Percentiles rank a stretch among this genome's conserved stretches.
These are phyloP conservation scores for Stellera chamaejasme DNA, from an alignment of 345 rosid species.

Conservation along the genomic window DNA sequence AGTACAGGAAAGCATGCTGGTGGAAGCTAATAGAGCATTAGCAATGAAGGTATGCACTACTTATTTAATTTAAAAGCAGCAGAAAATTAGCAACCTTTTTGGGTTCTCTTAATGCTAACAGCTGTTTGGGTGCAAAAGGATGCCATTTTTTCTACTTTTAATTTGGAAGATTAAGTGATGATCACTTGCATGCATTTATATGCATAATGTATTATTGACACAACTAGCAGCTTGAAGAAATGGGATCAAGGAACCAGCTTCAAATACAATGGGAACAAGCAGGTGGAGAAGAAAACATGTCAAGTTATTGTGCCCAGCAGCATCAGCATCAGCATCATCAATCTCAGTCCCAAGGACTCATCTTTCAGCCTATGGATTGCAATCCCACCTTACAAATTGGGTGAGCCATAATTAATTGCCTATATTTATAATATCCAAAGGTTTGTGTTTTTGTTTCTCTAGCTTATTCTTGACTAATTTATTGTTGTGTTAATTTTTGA, in stretches of 20 bases:
- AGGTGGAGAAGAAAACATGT: slow-evolving; percentile 44
- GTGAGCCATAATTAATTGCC: slow-evolving; percentile 22
- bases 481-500: no score
- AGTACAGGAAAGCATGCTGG: slow-evolving; percentile 62
- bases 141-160: no score
- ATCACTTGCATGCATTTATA: no score
- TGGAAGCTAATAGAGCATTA: slow-evolving; percentile 85
- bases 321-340: slow-evolving; percentile 46
- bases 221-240: slow-evolving; percentile 60
- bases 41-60: slow-evolving; percentile 49
- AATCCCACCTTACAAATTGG: slow-evolving; percentile 96
- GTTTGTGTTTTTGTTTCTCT: neutral
- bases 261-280: slow-evolving; percentile 62
- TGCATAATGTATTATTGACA: no score
- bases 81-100: no score
- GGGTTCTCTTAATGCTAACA: no score
- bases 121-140: no score
- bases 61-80: no score
- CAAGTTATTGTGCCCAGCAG: slow-evolving; percentile 50
- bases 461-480: no score
- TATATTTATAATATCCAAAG: neutral
- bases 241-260: slow-evolving; percentile 44
- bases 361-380: slow-evolving; percentile 80
- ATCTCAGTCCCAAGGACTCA: neutral
- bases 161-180: no score